Evolutionary conservation across 768 basidiomycete genomes (phyloP).

Genomic region (Tulasnella sp.): DNA sequence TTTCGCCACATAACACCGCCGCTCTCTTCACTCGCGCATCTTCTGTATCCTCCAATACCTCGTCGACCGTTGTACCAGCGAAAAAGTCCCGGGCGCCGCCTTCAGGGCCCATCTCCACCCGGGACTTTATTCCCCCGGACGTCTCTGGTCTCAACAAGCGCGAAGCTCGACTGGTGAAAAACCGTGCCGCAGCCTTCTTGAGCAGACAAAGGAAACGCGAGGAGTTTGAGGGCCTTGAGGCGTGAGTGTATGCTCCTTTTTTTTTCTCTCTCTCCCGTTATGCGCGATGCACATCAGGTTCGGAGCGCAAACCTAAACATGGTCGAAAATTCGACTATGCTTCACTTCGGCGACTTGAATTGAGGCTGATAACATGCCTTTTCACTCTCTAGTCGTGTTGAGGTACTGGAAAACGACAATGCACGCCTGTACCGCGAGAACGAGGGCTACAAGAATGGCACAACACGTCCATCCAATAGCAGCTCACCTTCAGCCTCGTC

Average conservation of each 20-base stretch:
- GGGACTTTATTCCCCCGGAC: constrained; percentile 82
- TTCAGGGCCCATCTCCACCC: constrained; percentile 43
- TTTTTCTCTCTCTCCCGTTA: not conserved
- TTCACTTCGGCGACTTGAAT: too few species aligned
- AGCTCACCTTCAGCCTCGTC: constrained; percentile 19
- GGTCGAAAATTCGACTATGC: too few species aligned
- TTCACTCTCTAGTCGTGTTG: constrained; percentile 50
- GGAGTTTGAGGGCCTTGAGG: constrained; percentile 84
- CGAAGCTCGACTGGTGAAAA: constrained; percentile 84
- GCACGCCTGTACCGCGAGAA: constrained; percentile 37
- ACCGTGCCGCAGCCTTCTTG: constrained; percentile 85
- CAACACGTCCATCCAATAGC: not conserved
- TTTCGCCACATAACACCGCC: constrained; percentile 13
- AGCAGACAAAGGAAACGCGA: constrained; percentile 84
- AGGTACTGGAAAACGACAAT: constrained; percentile 76
- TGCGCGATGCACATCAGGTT: not conserved
- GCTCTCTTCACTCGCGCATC: constrained; percentile 13
- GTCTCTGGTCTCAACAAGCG: constrained; percentile 81
- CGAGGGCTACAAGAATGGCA: not conserved
- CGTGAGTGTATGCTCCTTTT: constrained; percentile 41
- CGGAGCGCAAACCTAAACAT: too few species aligned
- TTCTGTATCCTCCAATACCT: constrained; percentile 5
- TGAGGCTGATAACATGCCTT: constrained; percentile 14
- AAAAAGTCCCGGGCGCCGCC: constrained; percentile 41
- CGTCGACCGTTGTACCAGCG: not conserved